Conservation (phyloP, 2,329 filamentous ascomycete species). For the Fusarium pininemorale region DNA sequence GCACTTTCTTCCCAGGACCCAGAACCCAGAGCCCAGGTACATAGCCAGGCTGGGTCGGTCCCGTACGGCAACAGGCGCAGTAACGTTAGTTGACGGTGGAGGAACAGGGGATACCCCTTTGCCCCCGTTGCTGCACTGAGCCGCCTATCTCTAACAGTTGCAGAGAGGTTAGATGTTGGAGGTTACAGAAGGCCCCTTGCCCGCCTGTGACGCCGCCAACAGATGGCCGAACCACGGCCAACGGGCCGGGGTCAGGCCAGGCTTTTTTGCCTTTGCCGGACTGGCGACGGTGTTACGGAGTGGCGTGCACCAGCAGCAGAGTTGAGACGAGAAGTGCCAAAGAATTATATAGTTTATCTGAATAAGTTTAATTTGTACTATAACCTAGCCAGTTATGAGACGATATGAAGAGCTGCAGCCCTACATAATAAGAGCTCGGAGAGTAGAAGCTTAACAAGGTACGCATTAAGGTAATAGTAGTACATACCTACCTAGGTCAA, state of each 20-base stretch:
- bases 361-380: not conserved
- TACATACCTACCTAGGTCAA: not conserved
- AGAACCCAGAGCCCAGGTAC: not conserved
- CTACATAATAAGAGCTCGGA: conserved; percentile 13
- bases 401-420: conserved; percentile 15
- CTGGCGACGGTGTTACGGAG: conserved; percentile 9
- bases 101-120: conserved; percentile 21
- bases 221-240: conserved; percentile 34
- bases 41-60: not conserved
- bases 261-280: conserved; percentile 3
- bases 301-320: conserved; percentile 15
- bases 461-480: not conserved
- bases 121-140: conserved; percentile 3
- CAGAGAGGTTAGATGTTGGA: not conserved
- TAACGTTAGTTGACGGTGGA: conserved; percentile 32
- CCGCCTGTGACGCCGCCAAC: conserved; percentile 42
- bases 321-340: conserved; percentile 10
- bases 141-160: conserved; percentile 27
- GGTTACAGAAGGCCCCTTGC: conserved; percentile 35
- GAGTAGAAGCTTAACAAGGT: not conserved
- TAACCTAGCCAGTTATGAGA: not conserved
- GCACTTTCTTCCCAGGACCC: not conserved
- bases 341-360: not conserved
- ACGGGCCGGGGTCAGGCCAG: conserved; percentile 22
- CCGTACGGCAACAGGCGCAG: conserved; percentile 16